A percentile compares a stretch with the other conserved stretches of the same genome.
Conservation (phyloP, 2,329 filamentous ascomycete genomes). For the Botrytis cinerea region DNA sequence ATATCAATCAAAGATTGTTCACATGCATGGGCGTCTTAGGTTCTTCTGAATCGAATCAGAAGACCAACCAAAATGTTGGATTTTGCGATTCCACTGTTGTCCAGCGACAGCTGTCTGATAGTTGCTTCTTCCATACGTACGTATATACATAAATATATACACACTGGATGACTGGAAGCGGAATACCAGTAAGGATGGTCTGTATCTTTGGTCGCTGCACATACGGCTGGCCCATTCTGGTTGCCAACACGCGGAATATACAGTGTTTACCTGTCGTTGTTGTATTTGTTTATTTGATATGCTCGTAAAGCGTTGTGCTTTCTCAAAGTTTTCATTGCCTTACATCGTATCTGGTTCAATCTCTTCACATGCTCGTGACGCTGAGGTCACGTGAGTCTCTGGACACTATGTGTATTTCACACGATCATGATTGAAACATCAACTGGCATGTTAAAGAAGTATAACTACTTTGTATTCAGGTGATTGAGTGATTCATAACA, state of each 20-base stretch:
- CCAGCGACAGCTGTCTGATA: not conserved
- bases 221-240: not conserved
- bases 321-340: not conserved
- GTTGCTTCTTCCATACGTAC: not conserved
- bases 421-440: not conserved
- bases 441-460: not conserved
- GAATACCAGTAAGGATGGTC: not conserved
- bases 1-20: not conserved
- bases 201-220: not conserved
- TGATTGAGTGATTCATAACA: not conserved
- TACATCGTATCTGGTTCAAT: not conserved
- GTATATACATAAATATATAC: not conserved
- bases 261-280: not conserved
- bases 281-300: not conserved
- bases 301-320: not conserved
- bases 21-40: not conserved
- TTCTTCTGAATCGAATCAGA: not conserved
- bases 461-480: not conserved
- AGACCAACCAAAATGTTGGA: not conserved
- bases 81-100: not conserved
- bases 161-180: not conserved
- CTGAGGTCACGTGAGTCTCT: not conserved
- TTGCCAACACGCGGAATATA: not conserved
- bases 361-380: not conserved
- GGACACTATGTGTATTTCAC: not conserved